phyloP scores from a whole-genome alignment of 139 green algal genomes.

The Tetradesmus obliquus region DNA sequence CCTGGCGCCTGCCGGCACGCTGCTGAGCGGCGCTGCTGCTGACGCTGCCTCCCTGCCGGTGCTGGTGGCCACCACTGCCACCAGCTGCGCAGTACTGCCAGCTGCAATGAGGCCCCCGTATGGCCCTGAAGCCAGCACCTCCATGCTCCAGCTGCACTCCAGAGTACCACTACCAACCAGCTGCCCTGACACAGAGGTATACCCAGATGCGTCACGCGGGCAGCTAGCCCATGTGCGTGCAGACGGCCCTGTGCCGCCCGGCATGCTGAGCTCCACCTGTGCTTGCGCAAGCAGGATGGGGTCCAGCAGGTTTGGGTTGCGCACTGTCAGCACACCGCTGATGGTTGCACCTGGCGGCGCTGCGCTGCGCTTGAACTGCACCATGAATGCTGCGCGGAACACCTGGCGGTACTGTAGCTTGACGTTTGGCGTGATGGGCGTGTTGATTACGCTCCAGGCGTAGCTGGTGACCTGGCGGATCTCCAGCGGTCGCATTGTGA shows the following conservation, averaged over 20 bases:
- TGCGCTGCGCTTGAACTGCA: slow-evolving; percentile 16
- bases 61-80: not conserved
- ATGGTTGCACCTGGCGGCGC: not conserved
- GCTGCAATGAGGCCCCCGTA: not conserved
- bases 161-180: slow-evolving; percentile 1
- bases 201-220: slow-evolving; percentile 1
- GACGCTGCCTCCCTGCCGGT: not conserved
- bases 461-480: not conserved
- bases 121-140: not conserved
- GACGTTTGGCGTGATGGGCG: not conserved
- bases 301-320: slow-evolving; percentile 35
- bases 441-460: not conserved
- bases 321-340: not conserved
- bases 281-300: not conserved
- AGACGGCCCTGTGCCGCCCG: not conserved
- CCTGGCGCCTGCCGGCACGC: not conserved
- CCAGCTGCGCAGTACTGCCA: not conserved
- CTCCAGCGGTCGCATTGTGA: not conserved
- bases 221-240: not conserved
- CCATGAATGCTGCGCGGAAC: not conserved
- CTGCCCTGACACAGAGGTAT: not conserved
- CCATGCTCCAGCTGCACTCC: slow-evolving; percentile 22
- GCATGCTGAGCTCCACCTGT: slow-evolving; percentile 25
- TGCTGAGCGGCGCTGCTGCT: not conserved
- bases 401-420: slow-evolving; percentile 1